Evolutionary conservation across 306 rosid genomes (phyloP), one percentile per base, ranked within the genome.

Genomic region (Gynostemma pentaphyllum): DNA sequence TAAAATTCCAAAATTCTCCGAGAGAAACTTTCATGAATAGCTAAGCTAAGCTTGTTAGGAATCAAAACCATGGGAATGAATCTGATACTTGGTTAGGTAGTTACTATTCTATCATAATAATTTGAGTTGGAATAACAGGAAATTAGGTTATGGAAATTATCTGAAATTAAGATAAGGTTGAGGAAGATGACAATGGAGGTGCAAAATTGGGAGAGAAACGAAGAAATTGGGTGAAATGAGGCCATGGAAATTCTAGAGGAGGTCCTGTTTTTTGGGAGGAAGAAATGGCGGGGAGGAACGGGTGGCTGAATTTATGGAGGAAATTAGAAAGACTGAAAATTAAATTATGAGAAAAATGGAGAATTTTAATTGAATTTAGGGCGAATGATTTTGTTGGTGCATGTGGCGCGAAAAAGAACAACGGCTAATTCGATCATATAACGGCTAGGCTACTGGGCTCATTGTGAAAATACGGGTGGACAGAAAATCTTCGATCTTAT

Each of bases 221-320:
- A 44, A 5, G 37, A 44, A 56, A 45, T 36, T 34, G 39, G 55
- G 70, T 65, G 42, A 66, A 66, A 14, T 24, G 59, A 47, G n/a
- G 45, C 45, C 42, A 48, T 48, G 44, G 39, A 49, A 51, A 24
- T 55, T 70, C 61, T 21, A 72, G 60, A 66, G 65, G 26, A 52
- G 50, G 52, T 57, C 70, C 81, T 74, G 42, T 42, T 64, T 74
- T n/a, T 79, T 59, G 69, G 75, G 83, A 68, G 34, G 81, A 79
- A 74, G 81, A 82, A 76, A 76, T 80, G 88, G 87, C 72, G 64
- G 74, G 68, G 85, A 80, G 86, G 39, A 80, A 69, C 76, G 83
- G 65, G 64, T 69, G 89, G 83, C 94, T 79, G 78, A 74, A 78
- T 79, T 70, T 73, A 74, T 30, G 87, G 75, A 50, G 24, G 37